These are phyloP conservation scores for Penicillium malachiteum DNA, from an alignment of 495 filamentous ascomycete genomes.

Conservation along the genomic window DNA sequence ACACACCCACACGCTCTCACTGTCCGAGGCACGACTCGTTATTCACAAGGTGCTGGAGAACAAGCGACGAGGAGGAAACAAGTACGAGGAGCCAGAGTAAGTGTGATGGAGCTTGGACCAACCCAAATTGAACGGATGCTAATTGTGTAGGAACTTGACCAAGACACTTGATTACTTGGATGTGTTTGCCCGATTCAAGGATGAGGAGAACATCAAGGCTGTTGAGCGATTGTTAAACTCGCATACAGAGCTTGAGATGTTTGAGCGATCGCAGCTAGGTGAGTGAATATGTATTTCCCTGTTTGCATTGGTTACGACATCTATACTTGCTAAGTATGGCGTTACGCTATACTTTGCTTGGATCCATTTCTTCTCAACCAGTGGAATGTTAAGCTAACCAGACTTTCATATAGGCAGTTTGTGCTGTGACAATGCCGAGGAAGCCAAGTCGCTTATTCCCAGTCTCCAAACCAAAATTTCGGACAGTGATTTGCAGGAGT, in stretches of 20 bases:
- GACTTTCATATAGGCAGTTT: constrained; percentile 62
- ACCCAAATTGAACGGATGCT: background rate
- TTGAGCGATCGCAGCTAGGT: constrained; percentile 94
- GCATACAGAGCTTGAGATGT: constrained; percentile 77
- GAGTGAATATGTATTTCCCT: constrained; percentile 16
- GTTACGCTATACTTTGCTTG: too few relatives aligned
- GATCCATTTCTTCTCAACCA: too few relatives aligned
- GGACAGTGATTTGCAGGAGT: constrained; percentile 81
- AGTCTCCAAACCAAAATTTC: constrained; percentile 83
- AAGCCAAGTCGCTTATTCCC: constrained; percentile 94
- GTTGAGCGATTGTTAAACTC: constrained; percentile 79
- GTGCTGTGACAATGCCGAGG: constrained; percentile 87
- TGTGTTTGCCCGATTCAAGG: constrained; percentile 90
- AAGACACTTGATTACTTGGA: constrained; percentile 91
- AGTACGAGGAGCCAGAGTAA: constrained; percentile 54
- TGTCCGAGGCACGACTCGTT: constrained; percentile 87
- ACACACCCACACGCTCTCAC: constrained; percentile 78
- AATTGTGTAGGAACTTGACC: constrained; percentile 54
- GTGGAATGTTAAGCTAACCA: background rate
- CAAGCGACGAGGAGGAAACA: constrained; percentile 45
- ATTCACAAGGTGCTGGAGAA: constrained; percentile 81
- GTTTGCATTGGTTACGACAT: too few relatives aligned
- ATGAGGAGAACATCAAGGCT: constrained; percentile 88
- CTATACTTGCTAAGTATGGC: too few relatives aligned
- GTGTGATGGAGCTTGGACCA: constrained; percentile 10